Percentiles rank a stretch among this genome's conserved stretches.
Evolutionary conservation across 2,329 filamentous ascomycete species (phyloP).

Genomic region (Parasarocladium wereldwijsianum): DNA sequence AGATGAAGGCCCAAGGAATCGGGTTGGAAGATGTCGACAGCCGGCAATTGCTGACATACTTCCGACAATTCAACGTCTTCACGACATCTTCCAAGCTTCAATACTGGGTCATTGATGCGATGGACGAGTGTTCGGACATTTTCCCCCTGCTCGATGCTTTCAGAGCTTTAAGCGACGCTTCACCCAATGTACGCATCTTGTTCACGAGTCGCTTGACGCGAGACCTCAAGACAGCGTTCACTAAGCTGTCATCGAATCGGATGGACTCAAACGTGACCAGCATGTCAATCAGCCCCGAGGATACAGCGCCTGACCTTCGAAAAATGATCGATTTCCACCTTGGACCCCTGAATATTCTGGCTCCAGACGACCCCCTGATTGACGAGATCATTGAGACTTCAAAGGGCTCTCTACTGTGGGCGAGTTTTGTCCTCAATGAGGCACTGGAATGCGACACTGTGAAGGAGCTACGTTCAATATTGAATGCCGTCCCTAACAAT

Average conservation of each 20-base stretch:
- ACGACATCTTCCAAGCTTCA: conserved; percentile 6
- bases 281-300: too few relatives aligned
- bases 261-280: too few relatives aligned
- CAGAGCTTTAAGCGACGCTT: conserved; percentile 7
- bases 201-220: conserved; percentile 10
- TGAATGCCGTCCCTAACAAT: conserved; percentile 17
- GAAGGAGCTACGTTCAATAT: conserved; percentile 14
- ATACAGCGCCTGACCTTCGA: too few relatives aligned
- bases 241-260: too few relatives aligned
- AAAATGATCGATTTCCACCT: too few relatives aligned
- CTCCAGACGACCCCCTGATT: too few relatives aligned
- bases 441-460: conserved; percentile 13
- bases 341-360: too few relatives aligned
- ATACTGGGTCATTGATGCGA: conserved; percentile 18
- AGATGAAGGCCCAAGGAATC: conserved; percentile 9
- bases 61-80: conserved; percentile 15
- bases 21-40: conserved; percentile 11
- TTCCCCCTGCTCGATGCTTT: conserved; percentile 10
- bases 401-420: conserved; percentile 21
- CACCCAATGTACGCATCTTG: conserved; percentile 10
- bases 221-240: too few relatives aligned
- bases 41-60: conserved; percentile 11
- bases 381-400: conserved; percentile 22
- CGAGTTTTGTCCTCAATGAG: conserved; percentile 17
- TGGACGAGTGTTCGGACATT: conserved; percentile 17